Percentiles rank a stretch among this genome's conserved stretches.
Conservation (phyloP, 1,284 basidiomycete species). For the Ustilago cynodontis region DNA sequence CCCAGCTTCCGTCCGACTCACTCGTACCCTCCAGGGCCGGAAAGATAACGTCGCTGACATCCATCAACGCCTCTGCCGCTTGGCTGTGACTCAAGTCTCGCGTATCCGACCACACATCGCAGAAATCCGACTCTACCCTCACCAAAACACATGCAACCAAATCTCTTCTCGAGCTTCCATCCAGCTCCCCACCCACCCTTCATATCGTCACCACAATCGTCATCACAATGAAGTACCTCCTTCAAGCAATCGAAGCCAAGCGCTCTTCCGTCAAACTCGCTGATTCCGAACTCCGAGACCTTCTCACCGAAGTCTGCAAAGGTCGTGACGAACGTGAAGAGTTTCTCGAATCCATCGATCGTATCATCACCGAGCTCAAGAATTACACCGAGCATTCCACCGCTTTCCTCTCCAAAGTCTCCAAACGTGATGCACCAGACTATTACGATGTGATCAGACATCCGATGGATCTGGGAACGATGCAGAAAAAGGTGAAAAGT, state of each 20-base stretch:
- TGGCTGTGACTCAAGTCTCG: too few species aligned
- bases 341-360: slow-evolving; percentile 67
- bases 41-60: too few species aligned
- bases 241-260: slow-evolving; percentile 67
- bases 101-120: not conserved
- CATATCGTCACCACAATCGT: too few species aligned
- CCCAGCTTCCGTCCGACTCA: too few species aligned
- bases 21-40: too few species aligned
- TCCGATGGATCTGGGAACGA: slow-evolving; percentile 89
- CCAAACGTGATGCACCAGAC: slow-evolving; percentile 68
- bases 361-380: slow-evolving; percentile 66
- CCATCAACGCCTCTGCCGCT: too few species aligned
- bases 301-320: slow-evolving; percentile 64
- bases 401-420: slow-evolving; percentile 66
- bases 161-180: slow-evolving; percentile 9
- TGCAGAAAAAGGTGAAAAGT: slow-evolving; percentile 90
- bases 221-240: slow-evolving; percentile 57
- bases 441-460: slow-evolving; percentile 68
- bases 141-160: not conserved
- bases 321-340: slow-evolving; percentile 67
- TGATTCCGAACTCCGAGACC: slow-evolving; percentile 61
- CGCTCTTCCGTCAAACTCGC: slow-evolving; percentile 58
- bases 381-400: slow-evolving; percentile 68
- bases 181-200: slow-evolving; percentile 15
- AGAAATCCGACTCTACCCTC: not conserved